Conservation (phyloP, 2,329 filamentous ascomycete species). For the Lecanicillium sp. region DNA sequence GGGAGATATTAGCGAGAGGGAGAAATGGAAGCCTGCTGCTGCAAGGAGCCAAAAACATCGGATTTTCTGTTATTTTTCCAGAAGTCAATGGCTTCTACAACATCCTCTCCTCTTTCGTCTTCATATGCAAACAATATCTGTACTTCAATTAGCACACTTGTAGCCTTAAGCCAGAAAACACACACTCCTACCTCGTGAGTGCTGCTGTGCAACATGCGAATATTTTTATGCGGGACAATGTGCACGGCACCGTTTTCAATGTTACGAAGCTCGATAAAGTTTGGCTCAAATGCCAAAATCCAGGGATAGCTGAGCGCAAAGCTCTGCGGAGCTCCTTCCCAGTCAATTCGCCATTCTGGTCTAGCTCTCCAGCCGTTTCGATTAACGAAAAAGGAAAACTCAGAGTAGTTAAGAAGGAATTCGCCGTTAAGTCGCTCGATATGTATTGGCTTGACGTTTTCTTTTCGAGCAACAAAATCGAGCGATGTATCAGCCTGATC, state of each 20-base stretch:
- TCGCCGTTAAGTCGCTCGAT: slow-evolving; percentile 96
- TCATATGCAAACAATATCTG: slow-evolving; percentile 98
- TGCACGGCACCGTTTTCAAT: slow-evolving; percentile 93
- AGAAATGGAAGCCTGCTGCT: background rate
- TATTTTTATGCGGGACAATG: slow-evolving; percentile 93
- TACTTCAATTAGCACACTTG: too few species aligned
- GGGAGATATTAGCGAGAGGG: too few species aligned
- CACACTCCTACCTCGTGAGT: slow-evolving; percentile 70
- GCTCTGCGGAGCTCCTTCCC: slow-evolving; percentile 86
- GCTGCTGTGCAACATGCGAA: slow-evolving; percentile 94
- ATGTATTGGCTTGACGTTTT: slow-evolving; percentile 89
- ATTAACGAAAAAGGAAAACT: slow-evolving; percentile 99
- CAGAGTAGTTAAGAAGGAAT: slow-evolving; percentile 94
- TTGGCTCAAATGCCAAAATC: slow-evolving; percentile 93
- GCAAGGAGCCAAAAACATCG: slow-evolving; percentile 23
- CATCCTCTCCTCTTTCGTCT: slow-evolving; percentile 86
- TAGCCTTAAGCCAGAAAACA: slow-evolving; percentile 18
- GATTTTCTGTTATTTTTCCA: slow-evolving; percentile 64
- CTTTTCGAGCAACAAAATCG: slow-evolving; percentile 90
- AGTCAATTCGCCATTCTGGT: slow-evolving; percentile 94
- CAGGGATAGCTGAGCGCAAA: slow-evolving; percentile 96
- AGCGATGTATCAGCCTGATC: slow-evolving; percentile 97
- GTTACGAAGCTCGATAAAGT: slow-evolving; percentile 93
- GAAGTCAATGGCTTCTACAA: slow-evolving; percentile 93
- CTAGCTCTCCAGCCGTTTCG: slow-evolving; percentile 94